Conservation (phyloP, 257 asterid species). For the Vinca minor region DNA sequence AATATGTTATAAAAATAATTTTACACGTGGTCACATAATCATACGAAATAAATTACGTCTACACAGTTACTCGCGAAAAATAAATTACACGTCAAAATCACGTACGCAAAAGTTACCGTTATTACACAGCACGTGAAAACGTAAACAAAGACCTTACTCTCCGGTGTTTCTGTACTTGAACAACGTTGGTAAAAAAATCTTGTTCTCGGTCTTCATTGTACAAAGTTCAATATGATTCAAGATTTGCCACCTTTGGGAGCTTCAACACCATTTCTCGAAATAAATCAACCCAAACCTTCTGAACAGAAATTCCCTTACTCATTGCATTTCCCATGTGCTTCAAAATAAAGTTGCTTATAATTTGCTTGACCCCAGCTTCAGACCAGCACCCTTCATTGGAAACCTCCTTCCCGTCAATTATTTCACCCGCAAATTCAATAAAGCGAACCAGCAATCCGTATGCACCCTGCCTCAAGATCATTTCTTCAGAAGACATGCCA, state of each 20-base stretch:
- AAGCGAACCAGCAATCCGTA: slow-evolving; percentile 61
- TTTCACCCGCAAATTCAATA: slow-evolving; percentile 53
- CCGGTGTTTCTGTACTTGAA: slow-evolving; percentile 90
- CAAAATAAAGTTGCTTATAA: slow-evolving; percentile 49
- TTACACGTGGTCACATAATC: too few species aligned
- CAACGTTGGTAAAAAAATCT: slow-evolving; percentile 72
- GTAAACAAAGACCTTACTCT: slow-evolving; percentile 83
- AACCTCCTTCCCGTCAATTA: slow-evolving; percentile 31
- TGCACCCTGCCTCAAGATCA: slow-evolving; percentile 81
- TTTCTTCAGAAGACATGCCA: slow-evolving; percentile 79
- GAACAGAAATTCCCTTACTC: slow-evolving; percentile 57
- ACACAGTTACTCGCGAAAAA: too few species aligned
- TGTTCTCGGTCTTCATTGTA: slow-evolving; percentile 77
- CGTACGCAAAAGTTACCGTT: too few species aligned
- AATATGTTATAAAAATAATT: too few species aligned
- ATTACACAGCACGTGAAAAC: slow-evolving; percentile 38
- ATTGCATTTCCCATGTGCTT: slow-evolving; percentile 87
- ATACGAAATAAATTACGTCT: too few species aligned
- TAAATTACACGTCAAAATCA: too few species aligned
- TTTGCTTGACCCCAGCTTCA: slow-evolving; percentile 39
- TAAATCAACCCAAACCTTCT: slow-evolving; percentile 88
- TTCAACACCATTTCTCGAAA: slow-evolving; percentile 80
- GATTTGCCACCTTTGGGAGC: slow-evolving; percentile 59
- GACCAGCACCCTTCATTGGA: slow-evolving; percentile 41
- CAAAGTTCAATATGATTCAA: slow-evolving; percentile 51